These are phyloP conservation scores for Cylindrotheca closterium DNA, from an alignment of 108 stramenopile species.

Conservation along the genomic window DNA sequence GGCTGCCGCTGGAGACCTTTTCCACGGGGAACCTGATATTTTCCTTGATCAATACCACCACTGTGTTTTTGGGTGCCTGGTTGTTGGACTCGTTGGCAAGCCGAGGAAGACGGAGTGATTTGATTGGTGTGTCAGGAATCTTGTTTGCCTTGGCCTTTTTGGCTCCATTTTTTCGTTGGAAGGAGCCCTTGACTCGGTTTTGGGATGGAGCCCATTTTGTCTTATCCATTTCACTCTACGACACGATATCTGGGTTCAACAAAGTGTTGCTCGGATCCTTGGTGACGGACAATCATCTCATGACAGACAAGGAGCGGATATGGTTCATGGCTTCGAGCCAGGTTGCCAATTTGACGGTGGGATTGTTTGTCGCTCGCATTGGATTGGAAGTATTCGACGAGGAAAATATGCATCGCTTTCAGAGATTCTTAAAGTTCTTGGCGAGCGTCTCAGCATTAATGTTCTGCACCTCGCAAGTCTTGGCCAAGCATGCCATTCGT, in stretches of 20 bases:
- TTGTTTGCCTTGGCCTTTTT: constrained; percentile 38
- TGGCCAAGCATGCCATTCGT: constrained; percentile 12
- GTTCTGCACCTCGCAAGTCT: constrained; percentile 30
- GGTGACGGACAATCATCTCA: constrained; percentile 47
- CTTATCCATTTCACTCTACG: constrained; percentile 34
- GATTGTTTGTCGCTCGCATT: constrained; percentile 36
- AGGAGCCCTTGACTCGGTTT: constrained; percentile 3
- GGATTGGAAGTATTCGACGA: constrained; percentile 40
- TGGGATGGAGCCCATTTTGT: constrained; percentile 45
- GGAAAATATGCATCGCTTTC: constrained; percentile 34
- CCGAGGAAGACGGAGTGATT: constrained; percentile 22
- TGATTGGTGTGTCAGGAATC: constrained; percentile 39
- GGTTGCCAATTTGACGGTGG: constrained; percentile 32
- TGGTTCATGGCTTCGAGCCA: constrained; percentile 40
- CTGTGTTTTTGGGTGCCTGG: constrained; percentile 38
- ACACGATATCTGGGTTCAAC: constrained; percentile 43
- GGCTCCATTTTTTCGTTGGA: constrained; percentile 40
- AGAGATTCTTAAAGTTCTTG: constrained; percentile 25
- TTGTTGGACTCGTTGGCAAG: constrained; percentile 36
- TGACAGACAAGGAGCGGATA: constrained; percentile 47
- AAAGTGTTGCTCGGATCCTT: constrained; percentile 35
- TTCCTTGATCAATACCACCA: constrained; percentile 35
- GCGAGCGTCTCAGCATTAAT: constrained; percentile 13
- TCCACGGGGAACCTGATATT: constrained; percentile 35
- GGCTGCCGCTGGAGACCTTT: constrained; percentile 36